Base-by-base conservation (phyloP, 306 rosid genomes). In the Trifolium subterraneum region DNA sequence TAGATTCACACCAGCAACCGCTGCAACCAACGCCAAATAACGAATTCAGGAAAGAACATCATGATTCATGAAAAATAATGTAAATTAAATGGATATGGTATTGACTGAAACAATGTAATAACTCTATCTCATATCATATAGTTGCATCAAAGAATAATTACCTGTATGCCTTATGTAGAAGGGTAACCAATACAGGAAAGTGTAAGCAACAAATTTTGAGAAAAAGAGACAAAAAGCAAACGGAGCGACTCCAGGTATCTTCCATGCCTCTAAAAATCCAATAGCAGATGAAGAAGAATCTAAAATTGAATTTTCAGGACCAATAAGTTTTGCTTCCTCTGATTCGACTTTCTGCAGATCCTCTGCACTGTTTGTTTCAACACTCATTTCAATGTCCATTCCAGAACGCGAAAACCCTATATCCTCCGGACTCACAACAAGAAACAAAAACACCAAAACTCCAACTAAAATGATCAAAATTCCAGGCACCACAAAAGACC, bases 211-310 rank as follows among this genome's bases (percentile, higher is more conserved):
- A n/a, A 93, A 84, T 93, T 93, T 93, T 1, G 98, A 93, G 86
- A 93, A 90, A 85, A 90, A 93, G 54, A 93, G 97, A 70, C 98
- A 93, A 75, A 87, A 79, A 45, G 96, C 85, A 82, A 86, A 93
- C 2, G 93, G 86, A n/a, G 93, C 93, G 20, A 87, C 99, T 14
- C 98, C 97, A 0, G 93, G 99, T 47, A 92, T 74, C 84, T 70
- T 90, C 96, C 98, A 94, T 13, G 99, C 99, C 83, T 95, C 98
- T 31, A 95, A 35, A 83, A 95, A 92, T 70, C 99, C 98, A 80
- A 92, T 90, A 31, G 99, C 99, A 64, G 83, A 79, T 39, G 69
- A 82, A 80, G 69, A 82, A 80, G 95, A 73, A 63, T 83, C 86
- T 5, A 72, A 62, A 64, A 25, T 67, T 2, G 72, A 71, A 68